A percentile compares a stretch with the other conserved stretches of the same genome.
Evolutionary conservation across 768 basidiomycete species (phyloP).

Genomic region (Tulasnella sp.): DNA sequence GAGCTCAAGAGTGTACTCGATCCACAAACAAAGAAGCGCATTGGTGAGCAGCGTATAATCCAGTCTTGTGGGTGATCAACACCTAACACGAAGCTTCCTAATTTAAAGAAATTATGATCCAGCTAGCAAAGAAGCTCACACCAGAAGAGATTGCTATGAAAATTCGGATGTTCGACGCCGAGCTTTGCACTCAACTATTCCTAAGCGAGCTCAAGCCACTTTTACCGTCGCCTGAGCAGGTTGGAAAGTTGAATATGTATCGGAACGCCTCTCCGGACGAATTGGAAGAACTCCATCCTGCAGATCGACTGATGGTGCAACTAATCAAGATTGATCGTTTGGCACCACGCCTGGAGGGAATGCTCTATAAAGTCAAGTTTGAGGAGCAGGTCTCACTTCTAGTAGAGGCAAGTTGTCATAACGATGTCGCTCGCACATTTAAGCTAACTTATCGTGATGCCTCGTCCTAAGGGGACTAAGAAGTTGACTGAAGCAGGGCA

Average conservation of each 20-base stretch:
- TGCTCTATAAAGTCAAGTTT: constrained; percentile 85
- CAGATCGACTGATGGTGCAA: constrained; percentile 94
- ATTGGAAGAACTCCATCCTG: constrained; percentile 77
- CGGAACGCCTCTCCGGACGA: constrained; percentile 79
- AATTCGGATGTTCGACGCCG: constrained; percentile 78
- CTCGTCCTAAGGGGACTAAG: constrained; percentile 49
- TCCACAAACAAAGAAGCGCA: constrained; percentile 81
- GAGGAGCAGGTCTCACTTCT: constrained; percentile 74
- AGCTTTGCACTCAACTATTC: constrained; percentile 80
- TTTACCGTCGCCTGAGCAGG: constrained; percentile 83
- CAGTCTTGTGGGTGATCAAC: not conserved
- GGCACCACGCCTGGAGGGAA: constrained; percentile 80
- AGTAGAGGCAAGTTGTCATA: constrained; percentile 51
- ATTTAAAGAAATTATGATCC: constrained; percentile 75
- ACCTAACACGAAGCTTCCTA: not conserved
- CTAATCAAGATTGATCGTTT: constrained; percentile 90
- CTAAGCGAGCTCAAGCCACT: constrained; percentile 79
- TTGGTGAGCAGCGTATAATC: constrained; percentile 48
- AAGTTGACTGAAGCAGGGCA: constrained; percentile 75
- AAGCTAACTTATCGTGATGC: not conserved
- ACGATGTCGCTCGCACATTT: not conserved
- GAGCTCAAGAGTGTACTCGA: constrained; percentile 88
- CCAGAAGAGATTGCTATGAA: constrained; percentile 78
- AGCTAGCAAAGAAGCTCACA: constrained; percentile 67
- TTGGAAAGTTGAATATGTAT: constrained; percentile 83